These are phyloP conservation scores for Lentithecium fluviatile DNA, from an alignment of 495 filamentous ascomycete genomes.

Conservation along the genomic window DNA sequence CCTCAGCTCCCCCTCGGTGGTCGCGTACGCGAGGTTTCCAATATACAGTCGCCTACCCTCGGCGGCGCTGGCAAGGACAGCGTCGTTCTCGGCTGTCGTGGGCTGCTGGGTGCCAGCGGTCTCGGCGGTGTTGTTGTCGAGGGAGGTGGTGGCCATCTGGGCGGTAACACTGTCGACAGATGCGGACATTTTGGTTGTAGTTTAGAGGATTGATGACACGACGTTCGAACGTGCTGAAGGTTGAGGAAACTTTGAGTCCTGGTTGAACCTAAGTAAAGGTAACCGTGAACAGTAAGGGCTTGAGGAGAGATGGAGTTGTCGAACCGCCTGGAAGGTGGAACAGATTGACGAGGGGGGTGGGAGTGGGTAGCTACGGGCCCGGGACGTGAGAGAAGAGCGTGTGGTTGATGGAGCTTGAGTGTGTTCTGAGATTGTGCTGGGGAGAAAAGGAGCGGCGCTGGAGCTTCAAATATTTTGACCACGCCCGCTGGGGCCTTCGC, in stretches of 20 bases:
- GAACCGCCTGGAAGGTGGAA: constrained; percentile 42
- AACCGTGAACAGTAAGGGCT: constrained; percentile 37
- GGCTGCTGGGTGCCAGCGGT: constrained; percentile 43
- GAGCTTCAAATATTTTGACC: constrained; percentile 24
- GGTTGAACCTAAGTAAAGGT: constrained; percentile 35
- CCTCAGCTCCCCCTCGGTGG: constrained; percentile 99
- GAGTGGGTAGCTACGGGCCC: constrained; percentile 49
- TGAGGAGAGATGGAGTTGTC: constrained; percentile 37
- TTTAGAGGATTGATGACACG: constrained; percentile 44
- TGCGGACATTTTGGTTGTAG: constrained; percentile 43
- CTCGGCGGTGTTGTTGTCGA: constrained; percentile 50
- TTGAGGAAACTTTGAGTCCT: constrained; percentile 44
- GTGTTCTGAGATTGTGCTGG: constrained; percentile 35
- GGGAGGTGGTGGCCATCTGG: constrained; percentile 71
- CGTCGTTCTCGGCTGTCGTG: constrained; percentile 68
- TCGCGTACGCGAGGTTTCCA: constrained; percentile 99
- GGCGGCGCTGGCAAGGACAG: constrained; percentile 91
- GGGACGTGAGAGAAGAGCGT: constrained; percentile 30
- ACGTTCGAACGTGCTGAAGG: constrained; percentile 34
- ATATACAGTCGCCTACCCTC: constrained; percentile 99
- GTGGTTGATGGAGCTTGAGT: constrained; percentile 33
- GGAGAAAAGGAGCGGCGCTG: constrained; percentile 37
- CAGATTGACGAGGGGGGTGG: constrained; percentile 44
- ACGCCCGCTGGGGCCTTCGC: neutral
- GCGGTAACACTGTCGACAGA: constrained; percentile 78